Percentiles rank a stretch among this genome's conserved stretches.
Conservation (phyloP, 1,284 basidiomycete species). For the Marasmius sp. region DNA sequence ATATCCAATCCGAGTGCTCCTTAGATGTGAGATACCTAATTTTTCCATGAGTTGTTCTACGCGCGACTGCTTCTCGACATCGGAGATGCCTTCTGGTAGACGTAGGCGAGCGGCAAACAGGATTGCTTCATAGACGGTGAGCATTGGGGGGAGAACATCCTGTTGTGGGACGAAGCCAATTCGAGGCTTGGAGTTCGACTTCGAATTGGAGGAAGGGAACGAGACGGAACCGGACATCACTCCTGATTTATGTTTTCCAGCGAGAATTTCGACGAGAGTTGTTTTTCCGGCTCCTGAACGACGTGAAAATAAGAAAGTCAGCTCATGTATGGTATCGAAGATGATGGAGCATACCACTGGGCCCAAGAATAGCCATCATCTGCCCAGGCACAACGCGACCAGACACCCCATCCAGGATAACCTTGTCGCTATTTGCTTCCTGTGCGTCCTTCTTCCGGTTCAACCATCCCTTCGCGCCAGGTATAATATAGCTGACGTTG, state of each 20-base stretch:
- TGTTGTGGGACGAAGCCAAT: constrained; percentile 87
- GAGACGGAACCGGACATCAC: constrained; percentile 63
- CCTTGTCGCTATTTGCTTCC: constrained; percentile 49
- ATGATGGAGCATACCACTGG: constrained; percentile 58
- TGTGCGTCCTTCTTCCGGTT: constrained; percentile 13
- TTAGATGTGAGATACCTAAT: constrained; percentile 71
- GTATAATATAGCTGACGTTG: constrained; percentile 67
- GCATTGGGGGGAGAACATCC: constrained; percentile 75
- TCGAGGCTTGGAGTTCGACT: constrained; percentile 34
- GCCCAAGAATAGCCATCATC: constrained; percentile 86
- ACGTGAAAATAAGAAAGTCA: not conserved
- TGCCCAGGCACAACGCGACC: constrained; percentile 75
- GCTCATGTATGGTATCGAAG: not conserved
- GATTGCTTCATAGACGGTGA: constrained; percentile 84
- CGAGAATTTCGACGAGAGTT: constrained; percentile 82
- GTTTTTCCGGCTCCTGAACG: constrained; percentile 75
- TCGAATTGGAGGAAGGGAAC: constrained; percentile 42
- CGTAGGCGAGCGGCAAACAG: constrained; percentile 83
- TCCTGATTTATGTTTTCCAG: constrained; percentile 75
- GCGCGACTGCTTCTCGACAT: constrained; percentile 65
- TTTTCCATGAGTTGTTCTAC: constrained; percentile 72
- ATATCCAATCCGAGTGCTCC: constrained; percentile 74
- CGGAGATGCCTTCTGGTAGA: constrained; percentile 76
- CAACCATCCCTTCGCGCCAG: constrained; percentile 20
- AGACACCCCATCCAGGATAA: constrained; percentile 69